Percentiles rank a stretch among this genome's conserved stretches.
phyloP scores from a whole-genome alignment of 495 filamentous ascomycete genomes.

The Pseudomonodictys pantanalensis region DNA sequence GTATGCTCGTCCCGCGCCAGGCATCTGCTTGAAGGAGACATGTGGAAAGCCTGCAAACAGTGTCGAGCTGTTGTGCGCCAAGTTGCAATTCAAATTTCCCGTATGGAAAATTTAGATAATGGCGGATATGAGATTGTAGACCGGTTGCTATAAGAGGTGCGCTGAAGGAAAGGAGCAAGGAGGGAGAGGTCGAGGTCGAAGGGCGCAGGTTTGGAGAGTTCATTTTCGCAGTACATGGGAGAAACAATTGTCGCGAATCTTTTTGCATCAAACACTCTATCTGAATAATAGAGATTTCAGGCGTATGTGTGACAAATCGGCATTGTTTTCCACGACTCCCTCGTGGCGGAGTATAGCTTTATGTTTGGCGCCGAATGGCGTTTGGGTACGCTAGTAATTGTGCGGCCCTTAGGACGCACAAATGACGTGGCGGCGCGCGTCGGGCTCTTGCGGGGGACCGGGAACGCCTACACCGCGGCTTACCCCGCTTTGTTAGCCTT shows the following conservation, averaged over 20 bases:
- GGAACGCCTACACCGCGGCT: not conserved
- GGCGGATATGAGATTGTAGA: constrained; percentile 1
- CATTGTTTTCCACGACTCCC: too few relatives aligned
- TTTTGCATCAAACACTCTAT: too few relatives aligned
- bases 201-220: too few relatives aligned
- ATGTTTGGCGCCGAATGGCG: too few relatives aligned
- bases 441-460: too few relatives aligned
- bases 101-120: not conserved
- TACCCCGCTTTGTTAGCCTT: not conserved
- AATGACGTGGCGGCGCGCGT: not conserved
- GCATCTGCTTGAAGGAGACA: constrained; percentile 6
- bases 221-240: too few relatives aligned
- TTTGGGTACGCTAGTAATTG: not conserved
- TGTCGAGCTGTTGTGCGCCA: constrained; percentile 1
- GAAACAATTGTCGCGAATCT: too few relatives aligned
- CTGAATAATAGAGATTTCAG: too few relatives aligned
- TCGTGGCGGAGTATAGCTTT: too few relatives aligned
- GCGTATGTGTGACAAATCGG: too few relatives aligned
- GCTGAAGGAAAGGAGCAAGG: too few relatives aligned
- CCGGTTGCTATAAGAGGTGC: not conserved
- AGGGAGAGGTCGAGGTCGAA: too few relatives aligned
- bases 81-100: not conserved
- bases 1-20: not conserved
- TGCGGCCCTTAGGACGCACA: not conserved
- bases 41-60: constrained; percentile 4